Evolutionary conservation across 257 asterid species (phyloP), one percentile per base, ranked within the genome.

Genomic region (Nicotiana noctiflora): DNA sequence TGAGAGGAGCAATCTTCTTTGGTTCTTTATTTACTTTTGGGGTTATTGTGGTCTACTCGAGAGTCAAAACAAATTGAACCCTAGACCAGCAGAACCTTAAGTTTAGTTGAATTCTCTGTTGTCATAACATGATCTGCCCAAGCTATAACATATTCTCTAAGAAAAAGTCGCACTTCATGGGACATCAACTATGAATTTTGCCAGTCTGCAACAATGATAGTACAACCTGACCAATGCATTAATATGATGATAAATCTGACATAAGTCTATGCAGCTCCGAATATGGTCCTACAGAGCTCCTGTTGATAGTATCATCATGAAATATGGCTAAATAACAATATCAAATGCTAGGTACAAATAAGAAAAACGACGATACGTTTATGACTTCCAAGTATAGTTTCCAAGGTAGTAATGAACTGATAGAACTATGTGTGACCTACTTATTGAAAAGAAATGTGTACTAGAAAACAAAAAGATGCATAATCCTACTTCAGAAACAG

Each of bases 181-280:
- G 62, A 49, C 25, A 72, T 74, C 61, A 74, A 74, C 79, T 9
- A 74, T 4, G 10, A 31, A 4, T 25, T 74, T 14, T 29, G 17
- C 79, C 61, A 4, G 8, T 49, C 61, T 11, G 0, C 79, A 74
- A 72, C 78, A 23, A 74, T 74, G 79, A 74, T 74, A 25, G 23
- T 23, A 51, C 21, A 74, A 74, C 62, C 44, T 74, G 25, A 74
- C 25, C 23, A 49, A 74, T 46, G 78, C 77, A 72, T 74, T 74
- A 49, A 25, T 74, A 23, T 74, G 79, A 74, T 74, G 79, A 74
- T 74, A 74, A 74, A 74, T 49, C 79, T 74, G 44, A 74, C 79
- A 25, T 37, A 49, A 49, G 61, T 74, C 25, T 25, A 74, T 49
- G 44, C 61, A 74, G 44, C 44, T 49, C 8, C 62, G 79, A 15